A percentile compares a stretch with the other conserved stretches of the same genome.
Conservation (phyloP, 306 rosid genomes). For the Carpinus viminea region DNA sequence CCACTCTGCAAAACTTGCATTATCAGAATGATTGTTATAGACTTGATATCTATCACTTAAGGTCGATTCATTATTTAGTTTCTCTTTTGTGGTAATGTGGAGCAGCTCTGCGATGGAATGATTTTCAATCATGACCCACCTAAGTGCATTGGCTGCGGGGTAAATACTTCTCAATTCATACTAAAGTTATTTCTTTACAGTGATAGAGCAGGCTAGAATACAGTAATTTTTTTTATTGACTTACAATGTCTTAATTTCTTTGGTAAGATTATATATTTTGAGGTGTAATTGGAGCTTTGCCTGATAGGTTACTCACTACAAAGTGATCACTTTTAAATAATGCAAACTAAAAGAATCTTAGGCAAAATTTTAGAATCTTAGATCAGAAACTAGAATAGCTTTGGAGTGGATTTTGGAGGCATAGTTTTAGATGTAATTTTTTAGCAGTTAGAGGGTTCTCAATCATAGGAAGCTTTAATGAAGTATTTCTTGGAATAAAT, state of each 20-base stretch:
- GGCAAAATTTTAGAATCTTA: background rate
- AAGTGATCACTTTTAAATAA: background rate
- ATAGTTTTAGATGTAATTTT: conserved; percentile 3
- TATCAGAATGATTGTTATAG: background rate
- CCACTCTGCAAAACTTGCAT: conserved; percentile 3
- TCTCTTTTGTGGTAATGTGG: conserved; percentile 40
- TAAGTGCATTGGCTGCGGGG: conserved; percentile 83
- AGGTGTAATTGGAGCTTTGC: background rate
- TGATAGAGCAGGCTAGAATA: background rate
- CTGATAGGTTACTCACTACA: background rate
- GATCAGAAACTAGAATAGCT: background rate
- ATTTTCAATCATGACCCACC: conserved; percentile 92
- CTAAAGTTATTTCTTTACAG: conserved; percentile 22
- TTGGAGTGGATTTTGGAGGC: background rate
- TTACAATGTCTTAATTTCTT: conserved; percentile 3
- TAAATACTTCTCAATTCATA: conserved; percentile 41
- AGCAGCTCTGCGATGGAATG: conserved; percentile 92
- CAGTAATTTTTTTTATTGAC: conserved; percentile 12
- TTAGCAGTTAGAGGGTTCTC: conserved; percentile 25
- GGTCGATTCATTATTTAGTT: conserved; percentile 30
- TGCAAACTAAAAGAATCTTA: background rate
- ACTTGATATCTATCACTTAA: conserved; percentile 18
- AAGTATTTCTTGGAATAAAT: conserved; percentile 20
- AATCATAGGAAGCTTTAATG: background rate
- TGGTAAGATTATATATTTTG: background rate